These are phyloP conservation scores for Alternaria viburni DNA, from an alignment of 2,329 filamentous ascomycete genomes.

Conservation along the genomic window DNA sequence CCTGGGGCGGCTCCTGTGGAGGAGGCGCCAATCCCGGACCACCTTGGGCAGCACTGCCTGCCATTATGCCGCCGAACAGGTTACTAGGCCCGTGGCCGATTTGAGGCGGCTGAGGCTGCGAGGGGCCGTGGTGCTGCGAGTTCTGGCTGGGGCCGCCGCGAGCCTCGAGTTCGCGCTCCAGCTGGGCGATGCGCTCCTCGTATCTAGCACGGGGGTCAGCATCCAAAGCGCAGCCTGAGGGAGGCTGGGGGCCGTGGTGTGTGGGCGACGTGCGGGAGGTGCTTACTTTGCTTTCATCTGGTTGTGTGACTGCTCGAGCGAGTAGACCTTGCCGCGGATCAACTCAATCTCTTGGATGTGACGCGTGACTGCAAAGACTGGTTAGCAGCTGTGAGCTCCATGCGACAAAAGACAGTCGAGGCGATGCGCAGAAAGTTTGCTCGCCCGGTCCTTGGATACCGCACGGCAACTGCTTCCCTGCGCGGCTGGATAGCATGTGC, in stretches of 20 bases:
- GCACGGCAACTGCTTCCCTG: background rate
- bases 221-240: background rate
- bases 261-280: background rate
- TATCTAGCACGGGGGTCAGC: conserved; percentile 67
- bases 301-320: conserved; percentile 88
- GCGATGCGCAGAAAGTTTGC: conserved; percentile 1
- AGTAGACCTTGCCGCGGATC: conserved; percentile 90
- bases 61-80: conserved; percentile 95
- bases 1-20: conserved; percentile 65
- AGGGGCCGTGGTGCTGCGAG: conserved; percentile 78
- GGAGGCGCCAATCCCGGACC: conserved; percentile 81
- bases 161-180: conserved; percentile 85
- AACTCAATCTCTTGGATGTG: conserved; percentile 96
- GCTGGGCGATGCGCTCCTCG: conserved; percentile 84
- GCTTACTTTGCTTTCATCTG: conserved; percentile 89
- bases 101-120: conserved; percentile 82
- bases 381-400: conserved; percentile 4
- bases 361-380: conserved; percentile 62
- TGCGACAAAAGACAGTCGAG: background rate
- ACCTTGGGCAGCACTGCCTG: conserved; percentile 80
- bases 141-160: conserved; percentile 71
- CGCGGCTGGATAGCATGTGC: background rate
- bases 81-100: conserved; percentile 89
- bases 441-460: background rate
- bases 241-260: background rate